Evolutionary conservation across 140 eudicot genomes (phyloP), one percentile per base, ranked within the genome.

Genomic region (Ambrosia hybrid): DNA sequence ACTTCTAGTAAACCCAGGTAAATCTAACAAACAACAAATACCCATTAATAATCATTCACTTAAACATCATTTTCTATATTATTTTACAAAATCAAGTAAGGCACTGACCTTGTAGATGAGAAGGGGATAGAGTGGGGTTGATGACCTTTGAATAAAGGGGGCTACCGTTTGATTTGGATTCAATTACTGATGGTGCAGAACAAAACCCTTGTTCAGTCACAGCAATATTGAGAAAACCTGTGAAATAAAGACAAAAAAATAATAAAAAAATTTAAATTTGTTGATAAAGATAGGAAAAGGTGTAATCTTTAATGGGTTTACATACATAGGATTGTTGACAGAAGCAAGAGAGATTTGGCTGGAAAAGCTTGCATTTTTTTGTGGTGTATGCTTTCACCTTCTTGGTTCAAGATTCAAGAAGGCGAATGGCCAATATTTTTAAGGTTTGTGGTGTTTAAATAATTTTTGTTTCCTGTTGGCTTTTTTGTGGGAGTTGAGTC

Each of bases 1-100:
- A 83, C 97, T 93, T 51, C 99, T 88, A 30, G 99, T 90, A 76
- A 81, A 93, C 75, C 99, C 99, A 0, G 99, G 99, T 80, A 90
- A 84, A 80, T 93, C 99, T 93, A 85, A 52, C 48, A 66, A 72
- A 14, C 72, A 80, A 10, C 57, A 67, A 61, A 68, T 1, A 66
- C 49, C 65, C 76, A 56, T 61, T 46, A 26, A 17, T 4, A 56
- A 55, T 56, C 73, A 57, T 51, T 51, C 21, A 36, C 33, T 26
- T 0, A 53, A 52, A 67, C 13, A 68, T 51, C 83, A 49, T 37
- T 13, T 48, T 16, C 71, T 61, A 37, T 26, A 59, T 16, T 12
- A 41, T 17, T 51, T 46, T 46, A 15, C 15, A 65, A 5, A 81
- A 67, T 71, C 56, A 73, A 67, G 33, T 55, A 68, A 57, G 59